Base-by-base conservation (phyloP, 345 rosid species). In the Dipteronia dyeriana region DNA sequence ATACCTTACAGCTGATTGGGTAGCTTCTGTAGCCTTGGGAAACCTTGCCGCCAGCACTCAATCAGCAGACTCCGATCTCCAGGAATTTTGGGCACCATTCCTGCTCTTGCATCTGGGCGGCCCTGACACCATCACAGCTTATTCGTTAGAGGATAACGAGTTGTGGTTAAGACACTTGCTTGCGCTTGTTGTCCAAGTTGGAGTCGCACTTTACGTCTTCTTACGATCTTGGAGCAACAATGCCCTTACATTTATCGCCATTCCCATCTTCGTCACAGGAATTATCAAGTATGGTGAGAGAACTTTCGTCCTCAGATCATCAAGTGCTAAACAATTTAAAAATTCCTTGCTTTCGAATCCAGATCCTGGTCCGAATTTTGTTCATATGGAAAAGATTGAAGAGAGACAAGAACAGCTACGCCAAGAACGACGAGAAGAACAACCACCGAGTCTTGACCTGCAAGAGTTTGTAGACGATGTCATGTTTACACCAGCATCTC, bases 81-180 rank as follows among this genome's bases (percentile, higher is more conserved):
- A 49, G 3, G 84, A 67, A 3, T 78, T 84, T 26, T 86, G 88
- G 89, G 69, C 84, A 5, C 82, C 87, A 8, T 81, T 86, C 66
- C 76, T 86, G 19, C 80, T 86, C 45, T 59, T 84, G 54, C 89
- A 86, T 77, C 73, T 86, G 3, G 89, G 89, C 43, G 87, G 87
- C 59, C 83, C 85, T 2, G 87, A 84, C 61, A 78, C 85, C 69
- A 84, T 86, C 59, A 82, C 87, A 5, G 84, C 89, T 0, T 79
- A 73, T 29, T 73, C 89, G 0, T 59, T 84, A 5, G 84, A 84
- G 10, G 87, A 86, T 75, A 84, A 82, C 41, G 81, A 83, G 26
- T 59, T 86, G 39, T 86, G 87, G 89, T 11, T 13, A 10, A 78
- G 90, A 43, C 87, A 83, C 9, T 70, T 73, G 11, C 82, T 85